Evolutionary conservation across 495 filamentous ascomycete species (phyloP).

Genomic region (Chaetomium cochliodes): DNA sequence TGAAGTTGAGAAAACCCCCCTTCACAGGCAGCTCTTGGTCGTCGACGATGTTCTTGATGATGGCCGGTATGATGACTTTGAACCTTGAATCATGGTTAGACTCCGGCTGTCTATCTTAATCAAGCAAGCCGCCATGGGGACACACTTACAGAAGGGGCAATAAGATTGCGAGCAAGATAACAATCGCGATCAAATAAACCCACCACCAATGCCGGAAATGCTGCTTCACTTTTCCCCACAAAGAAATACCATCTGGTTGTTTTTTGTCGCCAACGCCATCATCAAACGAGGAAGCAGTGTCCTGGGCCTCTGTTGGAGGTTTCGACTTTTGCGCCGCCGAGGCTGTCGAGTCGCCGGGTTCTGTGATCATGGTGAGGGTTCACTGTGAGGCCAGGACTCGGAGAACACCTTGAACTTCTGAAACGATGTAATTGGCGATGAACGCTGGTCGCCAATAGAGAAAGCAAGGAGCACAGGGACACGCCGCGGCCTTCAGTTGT

Average conservation of each 20-base stretch:
- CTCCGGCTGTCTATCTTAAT: too few species aligned
- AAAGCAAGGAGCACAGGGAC: not conserved
- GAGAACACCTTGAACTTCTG: too few species aligned
- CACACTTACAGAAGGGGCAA: slow-evolving; percentile 9
- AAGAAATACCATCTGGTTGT: not conserved
- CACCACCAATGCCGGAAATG: slow-evolving; percentile 11
- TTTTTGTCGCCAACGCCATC: slow-evolving; percentile 8
- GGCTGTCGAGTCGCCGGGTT: not conserved
- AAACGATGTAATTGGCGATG: not conserved
- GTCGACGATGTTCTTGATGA: slow-evolving; percentile 16
- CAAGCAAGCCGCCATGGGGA: not conserved
- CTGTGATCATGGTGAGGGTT: slow-evolving; percentile 1
- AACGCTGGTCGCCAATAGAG: not conserved
- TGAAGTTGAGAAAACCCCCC: slow-evolving; percentile 13
- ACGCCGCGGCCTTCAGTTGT: not conserved
- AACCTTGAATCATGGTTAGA: not conserved
- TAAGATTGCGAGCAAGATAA: slow-evolving; percentile 13
- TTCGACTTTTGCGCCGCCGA: not conserved
- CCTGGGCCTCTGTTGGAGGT: not conserved
- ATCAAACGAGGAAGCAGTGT: slow-evolving; percentile 7
- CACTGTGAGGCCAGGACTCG: too few species aligned
- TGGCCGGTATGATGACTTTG: slow-evolving; percentile 15
- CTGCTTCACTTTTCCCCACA: slow-evolving; percentile 8
- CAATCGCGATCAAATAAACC: slow-evolving; percentile 7
- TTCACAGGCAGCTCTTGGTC: slow-evolving; percentile 17